Base-by-base conservation (phyloP, 2,329 filamentous ascomycete species). In the Calonectria montana region DNA sequence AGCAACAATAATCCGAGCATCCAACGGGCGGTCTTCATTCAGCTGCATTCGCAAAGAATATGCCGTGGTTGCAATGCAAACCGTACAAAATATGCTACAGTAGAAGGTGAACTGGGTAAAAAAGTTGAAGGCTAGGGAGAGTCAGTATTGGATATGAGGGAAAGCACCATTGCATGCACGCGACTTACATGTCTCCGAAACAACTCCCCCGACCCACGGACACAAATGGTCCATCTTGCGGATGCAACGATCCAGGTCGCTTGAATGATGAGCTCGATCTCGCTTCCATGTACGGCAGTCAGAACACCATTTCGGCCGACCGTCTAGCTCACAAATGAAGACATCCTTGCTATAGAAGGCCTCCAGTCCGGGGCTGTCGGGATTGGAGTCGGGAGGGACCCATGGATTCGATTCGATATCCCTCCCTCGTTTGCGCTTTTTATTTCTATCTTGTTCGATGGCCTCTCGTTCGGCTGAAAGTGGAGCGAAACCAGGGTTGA, bases 171-270 rank as follows among this genome's bases (percentile, higher is more conserved):
- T 29, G 48, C 12, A 47, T 8, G 2, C 9, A 25, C 10, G 13
- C 16, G 18, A 82, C 89, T 81, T 78, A 91, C 89, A 91, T 2
- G 91, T 95, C 81, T 98, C 96, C 0, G 92, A 93, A 12, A 99
- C 92, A 75, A 98, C 94, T 25, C 96, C 97, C 4, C 96, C 96
- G n/a, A 97, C 96, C 94, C 93, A 98, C 0, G 96, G 97, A 80
- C 97, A 99, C 79, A 96, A 97, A 80, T 98, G 96, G 74, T 98
- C 96, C 93, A 98, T 97, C 79, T 97, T 97, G 47, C 89, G 86
- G 25, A 97, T 93, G 80, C 96, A 98, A 50, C 95, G 89, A 62
- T 91, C 91, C 15, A 97, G 86, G 80, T 97, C 94, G 65, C 92
- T 92, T 79, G 94, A 97, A 83, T 98, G 96, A 81, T 98, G 95